These are phyloP conservation scores for Blastobotrys aristatus DNA, from an alignment of 1,139 yeast species.

Conservation along the genomic window DNA sequence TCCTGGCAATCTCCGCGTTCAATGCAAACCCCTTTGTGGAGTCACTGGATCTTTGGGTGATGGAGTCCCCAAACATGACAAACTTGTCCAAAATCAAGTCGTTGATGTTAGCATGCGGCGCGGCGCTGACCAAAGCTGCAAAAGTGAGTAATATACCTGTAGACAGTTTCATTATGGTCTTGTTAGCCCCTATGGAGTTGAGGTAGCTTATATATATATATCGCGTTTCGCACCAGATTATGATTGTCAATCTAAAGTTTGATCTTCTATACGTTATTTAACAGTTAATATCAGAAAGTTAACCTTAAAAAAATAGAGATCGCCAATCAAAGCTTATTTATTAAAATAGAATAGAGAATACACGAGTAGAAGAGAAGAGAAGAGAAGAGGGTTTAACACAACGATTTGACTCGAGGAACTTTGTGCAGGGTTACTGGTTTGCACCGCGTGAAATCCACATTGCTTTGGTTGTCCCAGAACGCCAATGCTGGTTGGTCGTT, in stretches of 20 bases:
- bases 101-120: no score
- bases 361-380: not conserved
- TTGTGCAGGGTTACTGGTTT: not conserved
- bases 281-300: no score
- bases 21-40: conserved; percentile 38
- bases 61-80: conserved; percentile 57
- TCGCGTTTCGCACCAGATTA: no score
- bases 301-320: no score
- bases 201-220: no score
- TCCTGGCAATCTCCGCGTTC: conserved; percentile 43
- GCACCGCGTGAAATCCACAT: not conserved
- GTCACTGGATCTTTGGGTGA: conserved; percentile 45
- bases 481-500: not conserved
- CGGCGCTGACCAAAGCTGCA: no score
- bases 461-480: conserved; percentile 1
- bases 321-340: no score
- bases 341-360: not conserved
- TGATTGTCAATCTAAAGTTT: no score
- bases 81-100: conserved; percentile 34
- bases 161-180: no score
- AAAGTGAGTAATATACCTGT: no score
- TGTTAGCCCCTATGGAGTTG: no score
- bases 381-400: not conserved
- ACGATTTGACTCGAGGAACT: not conserved
- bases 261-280: no score